Evolutionary conservation across 768 basidiomycete genomes (phyloP), one percentile per base, ranked within the genome.

Genomic region (Chalciporus sphaerocephalus): DNA sequence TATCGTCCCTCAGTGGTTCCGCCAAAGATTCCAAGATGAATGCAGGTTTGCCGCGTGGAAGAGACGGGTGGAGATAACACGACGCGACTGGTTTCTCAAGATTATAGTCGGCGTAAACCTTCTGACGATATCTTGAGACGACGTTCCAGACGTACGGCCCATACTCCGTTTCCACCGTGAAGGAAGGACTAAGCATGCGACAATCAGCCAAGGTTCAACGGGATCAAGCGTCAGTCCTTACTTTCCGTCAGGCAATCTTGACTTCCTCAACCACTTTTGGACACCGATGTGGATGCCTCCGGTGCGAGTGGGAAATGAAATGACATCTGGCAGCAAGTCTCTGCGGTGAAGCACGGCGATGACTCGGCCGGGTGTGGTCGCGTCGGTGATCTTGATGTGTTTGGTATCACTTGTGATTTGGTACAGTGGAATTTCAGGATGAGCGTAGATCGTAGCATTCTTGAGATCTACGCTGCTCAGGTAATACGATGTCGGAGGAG

Each of bases 1-100:
- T 51, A 6, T 62, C 65, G n/a, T 65, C 65, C 20, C 63, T 48
- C 11, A 65, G 44, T 4, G 58, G 58, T 41, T 65, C 63, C 3
- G 56, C 58, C 13, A 33, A 21, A 6, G 48, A 47, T 24, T 62
- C 53, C 13, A 66, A 37, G 21, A 58, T 11, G 22, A 65, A 46
- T 2, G 57, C 59, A 0, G 60, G 65, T 18, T 48, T 44, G 15
- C n/a, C 21, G 1, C 11, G 15, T 4, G 49, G 32, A 22, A 42
- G 38, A 1, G 48, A 38, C 7, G 20, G 38, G 9, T 58, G 39
- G 24, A 60, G 48, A 37, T 52, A 44, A 43, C 53, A 64, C 11
- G 50, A 52, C 1, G 64, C 62, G 16, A 64, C 24, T 1, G 57
- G 47, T 5, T 42, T 52, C 4, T 62, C 53, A 6, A 52, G 51